Base-by-base conservation (phyloP, 176 grass and related monocot genomes). In the Zea luxurians region DNA sequence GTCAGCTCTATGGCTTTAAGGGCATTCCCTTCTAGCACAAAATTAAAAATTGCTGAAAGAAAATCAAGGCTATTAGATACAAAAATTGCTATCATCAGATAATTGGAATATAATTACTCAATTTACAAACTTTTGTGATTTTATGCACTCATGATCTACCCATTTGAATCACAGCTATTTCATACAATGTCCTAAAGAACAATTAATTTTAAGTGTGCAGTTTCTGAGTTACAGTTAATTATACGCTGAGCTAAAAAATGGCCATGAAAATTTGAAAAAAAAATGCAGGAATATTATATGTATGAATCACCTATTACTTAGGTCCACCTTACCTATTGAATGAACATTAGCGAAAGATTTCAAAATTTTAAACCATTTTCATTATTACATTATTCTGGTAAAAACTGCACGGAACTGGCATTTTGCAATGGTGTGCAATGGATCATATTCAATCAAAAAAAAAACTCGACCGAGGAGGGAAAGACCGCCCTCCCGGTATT, bases 1-100 rank as follows among this genome's bases (percentile, higher is more conserved):
- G 90, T 96, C 64, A 95, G 86, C 64, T 99, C 88, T 87, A 91
- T 99, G 60, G 96, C 92, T 43, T 99, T 86, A 20, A 99, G 84
- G 17, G 82, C 86, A 85, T 96, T 87, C 44, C 96, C 96, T 81
- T 96, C 88, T 76, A 86, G 73, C 37, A 89, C 84, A 85, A 76
- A 91, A 81, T 87, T 87, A 66, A 93, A 85, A 85, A 99, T 99
- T 8, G 80, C 92, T 93, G 90, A 79, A 89, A 78, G 68, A 13
- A 53, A 80, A 82, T 66, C 37, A 61, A 78, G 58, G 69, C 4
- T 37, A 54, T 89, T 66, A 81, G 73, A 81, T 42, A 60, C 17
- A 66, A 87, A 61, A 35, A n/a, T 57, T 57, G 21, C 1, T 10
- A 48, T 27, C 48, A 64, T 50, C 8, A 80, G 64, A 76, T 36